phyloP scores from a whole-genome alignment of 805 yeast species.

The Spathaspora passalidarum region DNA sequence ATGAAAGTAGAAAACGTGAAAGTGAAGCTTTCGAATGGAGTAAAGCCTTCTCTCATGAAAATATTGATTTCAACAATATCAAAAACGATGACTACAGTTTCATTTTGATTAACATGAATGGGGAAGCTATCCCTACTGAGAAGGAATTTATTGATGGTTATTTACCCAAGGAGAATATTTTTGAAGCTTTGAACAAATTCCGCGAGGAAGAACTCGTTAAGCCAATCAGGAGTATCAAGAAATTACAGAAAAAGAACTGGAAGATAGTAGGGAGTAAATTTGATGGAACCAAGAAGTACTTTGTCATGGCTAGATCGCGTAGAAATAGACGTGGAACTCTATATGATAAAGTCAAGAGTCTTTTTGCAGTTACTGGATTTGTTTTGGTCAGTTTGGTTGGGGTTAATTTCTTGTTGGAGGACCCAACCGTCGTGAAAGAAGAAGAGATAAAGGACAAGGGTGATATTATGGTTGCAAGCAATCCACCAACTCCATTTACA shows the following conservation, averaged over 20 bases:
- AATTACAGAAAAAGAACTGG: slow-evolving; percentile 49
- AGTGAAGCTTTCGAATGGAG: slow-evolving; percentile 54
- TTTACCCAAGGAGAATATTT: slow-evolving; percentile 38
- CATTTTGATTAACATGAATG: slow-evolving; percentile 31
- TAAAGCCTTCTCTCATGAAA: slow-evolving; percentile 19
- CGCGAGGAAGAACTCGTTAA: slow-evolving; percentile 30
- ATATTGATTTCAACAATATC: neutral
- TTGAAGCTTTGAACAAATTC: slow-evolving; percentile 37
- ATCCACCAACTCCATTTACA: slow-evolving; percentile 3
- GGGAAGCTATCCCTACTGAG: slow-evolving; percentile 27
- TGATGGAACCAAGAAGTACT: slow-evolving; percentile 12
- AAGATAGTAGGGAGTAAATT: slow-evolving; percentile 50
- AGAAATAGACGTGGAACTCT: neutral
- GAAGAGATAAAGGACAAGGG: neutral
- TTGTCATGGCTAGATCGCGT: slow-evolving; percentile 12
- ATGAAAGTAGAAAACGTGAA: slow-evolving; percentile 46
- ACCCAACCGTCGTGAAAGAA: neutral
- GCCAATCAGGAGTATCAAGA: slow-evolving; percentile 34
- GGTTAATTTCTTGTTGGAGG: slow-evolving; percentile 17
- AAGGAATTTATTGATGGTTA: slow-evolving; percentile 39
- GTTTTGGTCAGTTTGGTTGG: slow-evolving; percentile 20
- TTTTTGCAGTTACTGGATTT: slow-evolving; percentile 26
- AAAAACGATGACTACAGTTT: slow-evolving; percentile 18
- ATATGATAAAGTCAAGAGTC: slow-evolving; percentile 14
- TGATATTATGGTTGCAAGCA: neutral